Percentiles rank a stretch among this genome's conserved stretches.
phyloP scores from a whole-genome alignment of 352 stramenopile species.

The Globisporangium barbulae region DNA sequence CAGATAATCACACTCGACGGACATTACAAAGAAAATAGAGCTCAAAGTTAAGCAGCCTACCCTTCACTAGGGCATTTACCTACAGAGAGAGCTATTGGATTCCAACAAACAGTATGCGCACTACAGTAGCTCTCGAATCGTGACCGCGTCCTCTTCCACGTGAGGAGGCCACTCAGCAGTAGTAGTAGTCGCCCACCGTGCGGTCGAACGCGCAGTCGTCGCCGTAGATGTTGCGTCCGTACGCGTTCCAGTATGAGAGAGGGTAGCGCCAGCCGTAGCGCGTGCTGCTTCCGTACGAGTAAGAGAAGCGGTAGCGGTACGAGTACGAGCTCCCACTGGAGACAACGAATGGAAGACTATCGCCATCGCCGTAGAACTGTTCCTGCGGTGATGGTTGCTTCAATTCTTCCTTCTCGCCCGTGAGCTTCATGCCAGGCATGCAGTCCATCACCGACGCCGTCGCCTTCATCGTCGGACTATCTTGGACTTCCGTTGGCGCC shows the following conservation, averaged over 20 bases:
- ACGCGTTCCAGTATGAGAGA: slow-evolving; percentile 29
- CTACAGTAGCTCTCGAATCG: not conserved
- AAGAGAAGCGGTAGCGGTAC: slow-evolving; percentile 9
- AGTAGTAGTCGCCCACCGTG: slow-evolving; percentile 1
- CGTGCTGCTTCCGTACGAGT: slow-evolving; percentile 5
- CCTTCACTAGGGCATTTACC: not conserved
- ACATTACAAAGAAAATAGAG: too few relatives aligned
- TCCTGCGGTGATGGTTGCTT: not conserved
- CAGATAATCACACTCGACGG: not conserved
- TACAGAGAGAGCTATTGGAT: not conserved
- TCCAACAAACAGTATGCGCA: not conserved
- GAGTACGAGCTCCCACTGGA: not conserved
- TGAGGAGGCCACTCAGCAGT: not conserved
- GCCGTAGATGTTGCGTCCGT: slow-evolving; percentile 18
- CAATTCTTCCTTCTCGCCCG: not conserved
- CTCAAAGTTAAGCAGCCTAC: too few relatives aligned
- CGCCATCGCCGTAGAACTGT: not conserved
- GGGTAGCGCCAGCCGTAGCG: slow-evolving; percentile 26
- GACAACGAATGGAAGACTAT: not conserved
- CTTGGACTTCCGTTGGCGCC: not conserved
- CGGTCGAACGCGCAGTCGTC: not conserved
- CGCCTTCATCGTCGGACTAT: not conserved
- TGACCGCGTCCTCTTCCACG: not conserved
- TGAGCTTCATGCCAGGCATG: slow-evolving; percentile 3
- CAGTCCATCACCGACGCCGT: not conserved